Percentiles rank a stretch among this genome's conserved stretches.
These are phyloP conservation scores for Penicillium sp. DNA, from an alignment of 2,329 filamentous ascomycete genomes.

Conservation along the genomic window DNA sequence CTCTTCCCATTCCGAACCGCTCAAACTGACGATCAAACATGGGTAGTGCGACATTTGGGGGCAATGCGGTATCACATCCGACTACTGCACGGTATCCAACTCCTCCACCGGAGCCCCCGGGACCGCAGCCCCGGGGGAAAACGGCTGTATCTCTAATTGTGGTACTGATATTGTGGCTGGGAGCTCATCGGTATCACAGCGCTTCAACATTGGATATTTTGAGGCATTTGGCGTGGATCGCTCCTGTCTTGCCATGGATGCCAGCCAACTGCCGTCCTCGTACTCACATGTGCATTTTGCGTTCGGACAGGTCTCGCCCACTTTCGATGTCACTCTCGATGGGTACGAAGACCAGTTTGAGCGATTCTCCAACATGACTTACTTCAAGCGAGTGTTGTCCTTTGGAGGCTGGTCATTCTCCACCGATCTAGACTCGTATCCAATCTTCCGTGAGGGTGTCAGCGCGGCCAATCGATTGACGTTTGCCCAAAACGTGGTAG, in stretches of 20 bases:
- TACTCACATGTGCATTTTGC: slow-evolving; percentile 35
- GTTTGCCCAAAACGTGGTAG: slow-evolving; percentile 32
- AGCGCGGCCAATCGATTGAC: slow-evolving; percentile 32
- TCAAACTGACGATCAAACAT: not conserved
- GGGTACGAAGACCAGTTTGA: slow-evolving; percentile 29
- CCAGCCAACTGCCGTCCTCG: slow-evolving; percentile 14
- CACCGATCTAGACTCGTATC: slow-evolving; percentile 33
- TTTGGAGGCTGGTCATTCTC: slow-evolving; percentile 46
- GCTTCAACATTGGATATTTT: slow-evolving; percentile 25
- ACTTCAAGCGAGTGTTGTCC: slow-evolving; percentile 35
- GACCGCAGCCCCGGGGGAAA: slow-evolving; percentile 25
- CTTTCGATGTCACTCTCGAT: slow-evolving; percentile 25
- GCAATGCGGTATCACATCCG: slow-evolving; percentile 40
- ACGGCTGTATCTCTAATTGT: slow-evolving; percentile 42
- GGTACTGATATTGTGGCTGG: not conserved
- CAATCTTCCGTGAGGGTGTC: slow-evolving; percentile 36
- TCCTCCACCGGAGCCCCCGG: slow-evolving; percentile 31
- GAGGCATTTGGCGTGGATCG: slow-evolving; percentile 28
- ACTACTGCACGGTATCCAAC: slow-evolving; percentile 37
- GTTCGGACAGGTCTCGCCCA: slow-evolving; percentile 30
- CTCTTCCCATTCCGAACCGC: slow-evolving; percentile 18
- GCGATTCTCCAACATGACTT: slow-evolving; percentile 10
- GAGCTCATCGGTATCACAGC: slow-evolving; percentile 7
- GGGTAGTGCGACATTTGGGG: no score
- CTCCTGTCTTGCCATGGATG: slow-evolving; percentile 26